Conservation (phyloP, 2,329 filamentous ascomycete genomes). For the Drechslerella coelobrocha region DNA sequence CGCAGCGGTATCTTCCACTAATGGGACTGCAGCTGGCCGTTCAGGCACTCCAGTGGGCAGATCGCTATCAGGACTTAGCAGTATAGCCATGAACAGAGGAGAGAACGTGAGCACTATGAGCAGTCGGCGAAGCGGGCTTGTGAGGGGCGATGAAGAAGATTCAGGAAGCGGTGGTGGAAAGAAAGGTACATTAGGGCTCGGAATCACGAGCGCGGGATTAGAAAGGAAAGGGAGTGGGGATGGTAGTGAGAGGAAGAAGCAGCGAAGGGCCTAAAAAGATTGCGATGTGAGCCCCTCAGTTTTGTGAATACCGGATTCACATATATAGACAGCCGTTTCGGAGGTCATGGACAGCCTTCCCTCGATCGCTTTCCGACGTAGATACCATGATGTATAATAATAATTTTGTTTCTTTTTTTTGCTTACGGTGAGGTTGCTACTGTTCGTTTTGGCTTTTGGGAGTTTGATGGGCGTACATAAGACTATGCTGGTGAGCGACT, state of each 20-base stretch:
- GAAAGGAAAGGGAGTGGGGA: slow-evolving; percentile 43
- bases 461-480: no score
- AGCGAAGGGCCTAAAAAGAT: slow-evolving; percentile 39
- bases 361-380: no score
- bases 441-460: no score
- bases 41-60: slow-evolving; percentile 30
- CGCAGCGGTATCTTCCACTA: slow-evolving; percentile 12
- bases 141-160: slow-evolving; percentile 43
- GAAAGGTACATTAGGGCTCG: slow-evolving; percentile 36
- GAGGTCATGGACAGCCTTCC: no score
- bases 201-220: slow-evolving; percentile 44
- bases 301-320: no score
- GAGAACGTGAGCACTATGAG: slow-evolving; percentile 48
- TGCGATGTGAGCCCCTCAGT: no score
- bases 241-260: slow-evolving; percentile 47
- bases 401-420: no score
- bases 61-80: slow-evolving; percentile 36
- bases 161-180: slow-evolving; percentile 38
- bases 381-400: no score
- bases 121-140: slow-evolving; percentile 25
- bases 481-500: no score
- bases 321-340: no score
- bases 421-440: no score
- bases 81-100: slow-evolving; percentile 30
- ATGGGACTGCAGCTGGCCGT: slow-evolving; percentile 18